Evolutionary conservation across 2,329 filamentous ascomycete species (phyloP).

Genomic region (Ilyonectria robusta): DNA sequence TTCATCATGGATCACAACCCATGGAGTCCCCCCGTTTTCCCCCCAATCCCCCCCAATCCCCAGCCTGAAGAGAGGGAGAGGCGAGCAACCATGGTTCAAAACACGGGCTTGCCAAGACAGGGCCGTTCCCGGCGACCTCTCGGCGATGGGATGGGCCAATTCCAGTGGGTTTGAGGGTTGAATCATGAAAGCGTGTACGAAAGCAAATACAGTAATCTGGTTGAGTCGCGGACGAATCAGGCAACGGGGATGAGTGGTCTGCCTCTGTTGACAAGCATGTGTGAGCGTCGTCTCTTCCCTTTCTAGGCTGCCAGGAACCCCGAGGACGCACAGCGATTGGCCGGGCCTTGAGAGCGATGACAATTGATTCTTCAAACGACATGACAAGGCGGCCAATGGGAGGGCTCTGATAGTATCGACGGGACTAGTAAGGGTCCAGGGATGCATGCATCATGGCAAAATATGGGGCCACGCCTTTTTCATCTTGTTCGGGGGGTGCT

Average conservation of each 20-base stretch:
- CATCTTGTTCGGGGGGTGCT: conserved; percentile 2
- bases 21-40: conserved; percentile 18
- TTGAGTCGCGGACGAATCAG: neutral
- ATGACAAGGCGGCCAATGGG: conserved; percentile 47
- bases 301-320: conserved; percentile 25
- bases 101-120: neutral
- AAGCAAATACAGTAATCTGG: neutral
- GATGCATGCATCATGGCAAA: conserved; percentile 37
- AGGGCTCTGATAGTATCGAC: conserved; percentile 43
- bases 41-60: neutral
- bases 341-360: conserved; percentile 38
- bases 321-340: conserved; percentile 37
- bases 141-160: neutral
- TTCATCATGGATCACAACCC: conserved; percentile 16
- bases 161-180: neutral
- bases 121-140: neutral
- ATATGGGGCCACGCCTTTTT: conserved; percentile 37
- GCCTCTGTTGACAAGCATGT: conserved; percentile 21
- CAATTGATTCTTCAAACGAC: conserved; percentile 50
- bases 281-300: conserved; percentile 32
- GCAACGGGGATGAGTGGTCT: conserved; percentile 14
- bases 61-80: neutral
- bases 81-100: neutral
- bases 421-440: conserved; percentile 33
- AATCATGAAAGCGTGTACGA: neutral